Conservation (phyloP, 495 filamentous ascomycete species). For the Rostrohypoxylon terebratum region DNA sequence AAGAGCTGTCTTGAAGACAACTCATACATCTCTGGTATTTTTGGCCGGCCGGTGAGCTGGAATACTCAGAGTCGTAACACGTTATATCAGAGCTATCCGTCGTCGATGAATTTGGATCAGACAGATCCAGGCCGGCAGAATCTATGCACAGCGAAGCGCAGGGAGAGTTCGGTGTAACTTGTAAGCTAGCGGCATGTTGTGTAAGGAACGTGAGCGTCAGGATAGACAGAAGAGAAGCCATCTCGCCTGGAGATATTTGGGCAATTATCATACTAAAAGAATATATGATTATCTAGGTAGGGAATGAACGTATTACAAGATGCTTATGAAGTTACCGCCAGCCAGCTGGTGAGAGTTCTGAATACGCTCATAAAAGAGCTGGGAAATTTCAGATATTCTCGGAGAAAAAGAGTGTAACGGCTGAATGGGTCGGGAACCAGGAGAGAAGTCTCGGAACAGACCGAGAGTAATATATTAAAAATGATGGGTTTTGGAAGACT, state of each 20-base stretch:
- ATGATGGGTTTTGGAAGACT: background rate
- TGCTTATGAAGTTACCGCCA: conserved; percentile 31
- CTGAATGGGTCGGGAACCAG: conserved; percentile 13
- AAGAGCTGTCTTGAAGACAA: conserved; percentile 64
- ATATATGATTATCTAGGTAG: conserved; percentile 10
- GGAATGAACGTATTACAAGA: conserved; percentile 34
- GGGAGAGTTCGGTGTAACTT: conserved; percentile 65
- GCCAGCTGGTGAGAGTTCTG: conserved; percentile 39
- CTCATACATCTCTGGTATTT: conserved; percentile 63
- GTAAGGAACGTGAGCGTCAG: conserved; percentile 43
- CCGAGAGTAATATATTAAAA: conserved; percentile 42
- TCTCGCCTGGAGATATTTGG: conserved; percentile 42
- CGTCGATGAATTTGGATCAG: conserved; percentile 59
- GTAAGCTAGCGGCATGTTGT: conserved; percentile 51
- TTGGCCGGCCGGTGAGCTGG: conserved; percentile 48
- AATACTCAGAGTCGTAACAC: conserved; percentile 58
- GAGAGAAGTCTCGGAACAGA: conserved; percentile 39
- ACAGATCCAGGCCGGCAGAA: conserved; percentile 51
- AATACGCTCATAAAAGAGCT: conserved; percentile 7
- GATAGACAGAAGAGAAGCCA: conserved; percentile 37
- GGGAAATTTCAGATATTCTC: background rate
- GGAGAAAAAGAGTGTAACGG: conserved; percentile 22
- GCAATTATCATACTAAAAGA: conserved; percentile 8
- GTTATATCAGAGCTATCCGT: conserved; percentile 59
- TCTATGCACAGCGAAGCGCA: conserved; percentile 62